Base-by-base conservation (phyloP, 495 filamentous ascomycete species). In the Penicillium roqueforti region DNA sequence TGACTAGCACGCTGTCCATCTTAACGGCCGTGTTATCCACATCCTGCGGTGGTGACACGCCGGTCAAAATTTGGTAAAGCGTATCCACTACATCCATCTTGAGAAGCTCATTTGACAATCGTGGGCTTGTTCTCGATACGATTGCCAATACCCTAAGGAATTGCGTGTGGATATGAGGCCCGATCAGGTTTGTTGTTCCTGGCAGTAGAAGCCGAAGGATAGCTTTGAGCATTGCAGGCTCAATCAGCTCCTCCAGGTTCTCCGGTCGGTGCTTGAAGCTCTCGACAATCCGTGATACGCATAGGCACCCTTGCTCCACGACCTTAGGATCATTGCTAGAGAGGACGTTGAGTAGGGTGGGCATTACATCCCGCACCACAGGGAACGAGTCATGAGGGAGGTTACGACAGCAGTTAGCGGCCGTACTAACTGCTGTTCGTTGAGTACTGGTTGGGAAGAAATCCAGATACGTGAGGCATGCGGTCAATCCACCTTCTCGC, bases 401-500 rank as follows among this genome's bases (percentile, higher is more conserved):
- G 59, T 96, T 96, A 39, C 93, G 89, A 66, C 95, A 97, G 72
- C 93, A 97, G 61, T 99, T 97, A 19, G 95, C 95, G 19, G 95
- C 95, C 13, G 92, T 97, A 2, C 90, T 97, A 16, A 97, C 93
- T 2, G 95, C 95, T 19, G 92, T 95, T 26, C 95, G 83, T 68
- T 99, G 95, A 4, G 93, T 97, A 66, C 92, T 91, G 9, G 95
- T 97, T 6, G 95, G 86, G 66, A 99, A 99, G 71, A 99, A 99
- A 61, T 99, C 95, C 32, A 99, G 79, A 71, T 91, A 97, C 2
- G 86, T 89, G 49, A 99, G 75, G 61, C 95, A 99, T 23, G 93
- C 95, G 13, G 88, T 92, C 56, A 99, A 76, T 10, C 95, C 95
- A 28, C 92, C 95, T 73, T 97, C 95, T 32, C 92, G 88, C 19